A percentile compares a stretch with the other conserved stretches of the same genome.
Evolutionary conservation across 495 filamentous ascomycete genomes (phyloP).

Genomic region (Penicillium bialowiezense): DNA sequence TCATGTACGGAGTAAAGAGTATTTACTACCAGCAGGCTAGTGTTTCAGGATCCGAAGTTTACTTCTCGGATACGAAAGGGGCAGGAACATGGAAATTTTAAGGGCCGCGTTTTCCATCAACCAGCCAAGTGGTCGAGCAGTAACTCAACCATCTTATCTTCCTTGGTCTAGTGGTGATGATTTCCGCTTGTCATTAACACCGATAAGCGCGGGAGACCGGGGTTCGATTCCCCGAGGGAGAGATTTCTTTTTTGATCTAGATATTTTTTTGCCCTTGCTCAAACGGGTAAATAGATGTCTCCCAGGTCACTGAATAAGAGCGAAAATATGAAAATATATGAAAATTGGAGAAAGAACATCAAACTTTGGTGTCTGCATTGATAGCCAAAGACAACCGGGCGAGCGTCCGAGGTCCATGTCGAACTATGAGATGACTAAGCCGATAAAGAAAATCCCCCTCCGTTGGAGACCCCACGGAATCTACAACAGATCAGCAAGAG

Average conservation of each 20-base stretch:
- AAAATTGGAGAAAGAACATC: no score
- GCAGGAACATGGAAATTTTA: no score
- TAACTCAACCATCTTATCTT: slow-evolving; percentile 28
- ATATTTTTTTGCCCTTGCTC: background rate
- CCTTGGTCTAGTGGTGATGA: slow-evolving; percentile 53
- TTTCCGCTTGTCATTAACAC: slow-evolving; percentile 52
- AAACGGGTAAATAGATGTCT: background rate
- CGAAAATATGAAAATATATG: no score
- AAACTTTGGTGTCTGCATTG: no score
- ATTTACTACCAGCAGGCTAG: no score
- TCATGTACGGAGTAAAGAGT: no score
- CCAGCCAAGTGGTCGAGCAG: slow-evolving; percentile 29
- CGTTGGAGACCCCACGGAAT: background rate
- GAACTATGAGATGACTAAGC: slow-evolving; percentile 13
- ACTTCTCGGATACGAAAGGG: no score
- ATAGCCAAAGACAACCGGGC: no score
- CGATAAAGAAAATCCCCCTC: slow-evolving; percentile 2
- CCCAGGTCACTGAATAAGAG: no score
- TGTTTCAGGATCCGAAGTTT: no score
- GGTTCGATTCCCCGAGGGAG: slow-evolving; percentile 54
- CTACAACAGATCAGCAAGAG: background rate
- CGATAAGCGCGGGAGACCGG: slow-evolving; percentile 49
- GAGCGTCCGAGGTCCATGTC: no score
- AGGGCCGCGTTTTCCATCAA: background rate
- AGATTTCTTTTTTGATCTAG: slow-evolving; percentile 28